A percentile compares a stretch with the other conserved stretches of the same genome.
phyloP scores from a whole-genome alignment of 2,329 filamentous ascomycete genomes.

The Xenoacremonium recifei region DNA sequence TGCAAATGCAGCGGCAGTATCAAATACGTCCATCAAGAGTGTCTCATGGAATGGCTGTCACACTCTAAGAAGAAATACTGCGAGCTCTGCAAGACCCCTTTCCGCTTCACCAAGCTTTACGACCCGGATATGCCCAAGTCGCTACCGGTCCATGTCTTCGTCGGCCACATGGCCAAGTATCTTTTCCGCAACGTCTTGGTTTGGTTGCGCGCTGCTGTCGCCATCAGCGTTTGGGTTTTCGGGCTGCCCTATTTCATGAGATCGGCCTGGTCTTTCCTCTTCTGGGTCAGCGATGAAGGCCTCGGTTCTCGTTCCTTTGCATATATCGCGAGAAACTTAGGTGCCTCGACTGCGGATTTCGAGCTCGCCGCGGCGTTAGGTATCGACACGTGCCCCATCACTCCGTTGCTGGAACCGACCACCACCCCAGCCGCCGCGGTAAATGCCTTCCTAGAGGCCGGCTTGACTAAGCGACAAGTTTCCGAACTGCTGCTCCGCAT shows the following conservation, averaged over 20 bases:
- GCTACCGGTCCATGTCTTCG: slow-evolving; percentile 77
- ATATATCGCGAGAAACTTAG: slow-evolving; percentile 21
- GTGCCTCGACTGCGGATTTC: slow-evolving; percentile 18
- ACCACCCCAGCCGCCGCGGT: slow-evolving; percentile 32
- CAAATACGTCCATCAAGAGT: slow-evolving; percentile 97
- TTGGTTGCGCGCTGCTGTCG: slow-evolving; percentile 76
- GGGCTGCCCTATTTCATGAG: slow-evolving; percentile 89
- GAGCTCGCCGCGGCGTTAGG: slow-evolving; percentile 30
- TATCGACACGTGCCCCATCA: slow-evolving; percentile 33
- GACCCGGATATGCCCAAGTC: slow-evolving; percentile 87
- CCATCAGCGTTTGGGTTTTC: slow-evolving; percentile 83
- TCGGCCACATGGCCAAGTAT: slow-evolving; percentile 75
- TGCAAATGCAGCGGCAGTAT: slow-evolving; percentile 99
- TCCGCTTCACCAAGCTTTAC: slow-evolving; percentile 97
- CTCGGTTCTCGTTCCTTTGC: slow-evolving; percentile 38
- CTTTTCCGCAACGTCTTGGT: slow-evolving; percentile 67
- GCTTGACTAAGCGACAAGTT: slow-evolving; percentile 28
- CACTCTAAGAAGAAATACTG: slow-evolving; percentile 99
- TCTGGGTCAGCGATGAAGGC: slow-evolving; percentile 88
- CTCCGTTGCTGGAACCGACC: slow-evolving; percentile 31
- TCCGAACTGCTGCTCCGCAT: slow-evolving; percentile 32
- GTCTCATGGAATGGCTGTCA: slow-evolving; percentile 96
- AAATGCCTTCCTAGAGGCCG: slow-evolving; percentile 26
- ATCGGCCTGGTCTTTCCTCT: slow-evolving; percentile 87
- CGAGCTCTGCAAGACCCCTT: slow-evolving; percentile 97